Percentiles rank a stretch among this genome's conserved stretches.
phyloP scores from a whole-genome alignment of 805 yeast genomes.

The Geotrichum ghanense region DNA sequence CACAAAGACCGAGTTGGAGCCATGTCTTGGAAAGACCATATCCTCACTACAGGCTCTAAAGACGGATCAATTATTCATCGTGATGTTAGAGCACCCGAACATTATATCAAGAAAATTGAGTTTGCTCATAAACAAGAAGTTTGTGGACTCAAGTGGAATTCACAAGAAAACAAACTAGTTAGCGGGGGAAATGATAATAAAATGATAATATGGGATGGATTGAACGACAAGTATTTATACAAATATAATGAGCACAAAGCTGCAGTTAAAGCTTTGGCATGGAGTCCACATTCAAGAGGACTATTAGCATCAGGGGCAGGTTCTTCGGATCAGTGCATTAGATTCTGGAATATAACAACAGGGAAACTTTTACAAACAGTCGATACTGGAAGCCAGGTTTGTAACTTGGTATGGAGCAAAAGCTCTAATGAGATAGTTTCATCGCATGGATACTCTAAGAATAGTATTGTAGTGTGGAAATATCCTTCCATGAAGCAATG shows the following conservation, averaged over 20 bases:
- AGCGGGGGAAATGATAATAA: conserved; percentile 93
- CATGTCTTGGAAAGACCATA: conserved; percentile 88
- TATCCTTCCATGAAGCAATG: conserved; percentile 87
- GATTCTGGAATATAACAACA: conserved; percentile 83
- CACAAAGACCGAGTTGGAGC: conserved; percentile 79
- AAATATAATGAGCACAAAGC: conserved; percentile 78
- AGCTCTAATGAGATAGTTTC: conserved; percentile 88
- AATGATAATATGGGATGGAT: conserved; percentile 79
- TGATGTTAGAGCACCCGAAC: conserved; percentile 82
- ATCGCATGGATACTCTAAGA: conserved; percentile 87
- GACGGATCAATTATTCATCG: conserved; percentile 78
- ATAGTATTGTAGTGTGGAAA: conserved; percentile 89
- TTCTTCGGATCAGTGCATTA: conserved; percentile 80
- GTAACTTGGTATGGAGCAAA: conserved; percentile 86
- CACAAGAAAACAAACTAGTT: conserved; percentile 81
- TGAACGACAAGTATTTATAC: conserved; percentile 52
- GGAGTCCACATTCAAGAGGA: conserved; percentile 97
- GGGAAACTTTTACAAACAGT: conserved; percentile 64
- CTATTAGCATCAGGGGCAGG: conserved; percentile 94
- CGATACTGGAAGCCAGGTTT: conserved; percentile 93
- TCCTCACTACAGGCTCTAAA: conserved; percentile 75
- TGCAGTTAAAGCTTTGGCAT: conserved; percentile 91
- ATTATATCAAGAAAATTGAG: conserved; percentile 58
- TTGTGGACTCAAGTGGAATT: conserved; percentile 92
- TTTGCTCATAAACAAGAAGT: conserved; percentile 82